Percentiles rank a stretch among this genome's conserved stretches.
Conservation (phyloP, 1,284 basidiomycete species). For the Ceraceosorus guamensis region DNA sequence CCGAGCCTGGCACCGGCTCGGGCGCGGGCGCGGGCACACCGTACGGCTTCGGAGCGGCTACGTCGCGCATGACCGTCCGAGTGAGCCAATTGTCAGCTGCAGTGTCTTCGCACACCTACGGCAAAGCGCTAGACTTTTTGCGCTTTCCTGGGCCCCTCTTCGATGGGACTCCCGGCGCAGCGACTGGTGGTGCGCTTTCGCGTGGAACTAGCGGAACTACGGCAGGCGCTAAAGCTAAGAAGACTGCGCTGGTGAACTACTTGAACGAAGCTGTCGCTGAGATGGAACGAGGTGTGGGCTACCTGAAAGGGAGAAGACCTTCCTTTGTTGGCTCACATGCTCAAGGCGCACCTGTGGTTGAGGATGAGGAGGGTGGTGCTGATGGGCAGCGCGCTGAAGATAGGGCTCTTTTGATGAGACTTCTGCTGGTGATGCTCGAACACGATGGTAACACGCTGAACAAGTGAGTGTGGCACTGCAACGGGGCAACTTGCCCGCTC, state of each 20-base stretch:
- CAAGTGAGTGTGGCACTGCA: constrained; percentile 2
- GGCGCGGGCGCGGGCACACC: constrained; percentile 8
- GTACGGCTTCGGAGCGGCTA: constrained; percentile 18
- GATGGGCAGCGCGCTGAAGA: constrained; percentile 33
- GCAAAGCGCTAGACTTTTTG: constrained; percentile 34
- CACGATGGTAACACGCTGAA: constrained; percentile 33
- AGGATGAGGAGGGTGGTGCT: background rate
- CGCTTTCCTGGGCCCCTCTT: constrained; percentile 41
- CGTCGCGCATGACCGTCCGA: constrained; percentile 20
- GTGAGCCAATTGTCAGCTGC: constrained; percentile 18
- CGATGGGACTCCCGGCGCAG: constrained; percentile 11
- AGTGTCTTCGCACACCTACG: constrained; percentile 30
- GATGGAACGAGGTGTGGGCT: constrained; percentile 35
- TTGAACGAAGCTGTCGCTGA: constrained; percentile 38
- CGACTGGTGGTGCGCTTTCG: constrained; percentile 21
- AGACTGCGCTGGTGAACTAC: constrained; percentile 30
- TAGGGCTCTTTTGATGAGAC: constrained; percentile 32
- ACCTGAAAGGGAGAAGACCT: constrained; percentile 24
- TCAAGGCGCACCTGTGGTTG: background rate
- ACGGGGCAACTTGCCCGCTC: background rate
- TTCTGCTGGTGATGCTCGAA: constrained; percentile 38
- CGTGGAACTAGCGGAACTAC: constrained; percentile 23
- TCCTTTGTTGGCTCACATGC: constrained; percentile 11
- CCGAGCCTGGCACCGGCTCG: constrained; percentile 7
- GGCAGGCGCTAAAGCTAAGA: constrained; percentile 28